A percentile compares a stretch with the other conserved stretches of the same genome.
Conservation (phyloP, 345 rosid genomes). For the Pugionium cornutum region DNA sequence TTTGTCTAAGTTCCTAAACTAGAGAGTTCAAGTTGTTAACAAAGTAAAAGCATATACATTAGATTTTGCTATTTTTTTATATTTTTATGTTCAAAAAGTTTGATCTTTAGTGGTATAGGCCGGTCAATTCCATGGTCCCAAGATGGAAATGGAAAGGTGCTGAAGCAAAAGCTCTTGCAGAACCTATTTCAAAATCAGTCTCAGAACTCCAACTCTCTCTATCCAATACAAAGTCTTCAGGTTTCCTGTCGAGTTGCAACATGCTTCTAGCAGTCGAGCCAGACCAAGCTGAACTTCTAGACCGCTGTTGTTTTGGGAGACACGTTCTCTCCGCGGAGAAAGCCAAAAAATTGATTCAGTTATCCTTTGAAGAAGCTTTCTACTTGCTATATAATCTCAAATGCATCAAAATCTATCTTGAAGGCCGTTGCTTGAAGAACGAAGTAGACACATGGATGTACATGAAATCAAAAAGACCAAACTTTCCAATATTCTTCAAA, state of each 20-base stretch:
- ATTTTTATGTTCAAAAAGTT: conserved; percentile 6
- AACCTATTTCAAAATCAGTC: conserved; percentile 69
- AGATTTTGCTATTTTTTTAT: background rate
- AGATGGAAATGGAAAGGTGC: conserved; percentile 89
- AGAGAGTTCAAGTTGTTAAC: background rate
- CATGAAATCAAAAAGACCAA: conserved; percentile 49
- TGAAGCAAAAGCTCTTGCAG: conserved; percentile 66
- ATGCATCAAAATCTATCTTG: conserved; percentile 57
- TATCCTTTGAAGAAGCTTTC: conserved; percentile 83
- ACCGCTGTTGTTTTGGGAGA: conserved; percentile 73
- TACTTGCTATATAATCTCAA: conserved; percentile 54
- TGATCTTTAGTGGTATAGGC: conserved; percentile 12
- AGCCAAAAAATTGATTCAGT: conserved; percentile 71
- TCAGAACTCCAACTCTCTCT: conserved; percentile 60
- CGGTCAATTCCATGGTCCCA: conserved; percentile 52
- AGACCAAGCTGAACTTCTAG: conserved; percentile 59
- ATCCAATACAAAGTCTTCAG: conserved; percentile 44
- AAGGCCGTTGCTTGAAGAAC: conserved; percentile 39
- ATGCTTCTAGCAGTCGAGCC: conserved; percentile 55
- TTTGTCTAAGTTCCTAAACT: background rate
- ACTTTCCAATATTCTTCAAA: conserved; percentile 62
- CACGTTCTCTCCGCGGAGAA: conserved; percentile 53
- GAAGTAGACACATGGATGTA: conserved; percentile 53
- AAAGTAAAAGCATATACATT: background rate
- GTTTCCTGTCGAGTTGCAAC: conserved; percentile 52